A percentile compares a stretch with the other conserved stretches of the same genome.
phyloP scores from a whole-genome alignment of 768 basidiomycete species.

The Pleurotus platypus region DNA sequence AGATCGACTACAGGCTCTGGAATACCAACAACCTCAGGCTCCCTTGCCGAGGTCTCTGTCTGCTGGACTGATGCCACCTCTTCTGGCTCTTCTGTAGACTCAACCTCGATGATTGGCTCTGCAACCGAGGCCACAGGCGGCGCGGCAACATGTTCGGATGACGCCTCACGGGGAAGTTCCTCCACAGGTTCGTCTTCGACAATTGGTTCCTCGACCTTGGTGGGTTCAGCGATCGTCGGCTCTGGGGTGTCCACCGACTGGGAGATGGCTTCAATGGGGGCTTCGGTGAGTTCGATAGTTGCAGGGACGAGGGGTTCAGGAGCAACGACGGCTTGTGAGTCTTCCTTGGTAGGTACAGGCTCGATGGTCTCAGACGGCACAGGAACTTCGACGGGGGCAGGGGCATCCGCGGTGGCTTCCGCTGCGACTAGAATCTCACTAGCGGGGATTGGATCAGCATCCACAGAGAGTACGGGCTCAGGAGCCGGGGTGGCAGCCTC shows the following conservation, averaged over 20 bases:
- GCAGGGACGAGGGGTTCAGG: background rate
- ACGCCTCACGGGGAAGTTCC: constrained; percentile 3
- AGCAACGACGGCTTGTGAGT: constrained; percentile 1
- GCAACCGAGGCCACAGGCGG: background rate
- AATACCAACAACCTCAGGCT: background rate
- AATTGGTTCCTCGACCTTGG: constrained; percentile 6
- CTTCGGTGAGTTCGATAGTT: background rate
- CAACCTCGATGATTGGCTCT: background rate
- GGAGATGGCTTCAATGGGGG: background rate
- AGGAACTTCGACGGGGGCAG: background rate
- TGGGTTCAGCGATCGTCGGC: constrained; percentile 8
- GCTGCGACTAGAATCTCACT: background rate
- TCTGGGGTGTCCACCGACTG: background rate
- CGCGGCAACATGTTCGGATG: background rate
- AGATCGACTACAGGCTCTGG: background rate
- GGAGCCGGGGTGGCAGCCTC: constrained; percentile 3
- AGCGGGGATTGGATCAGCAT: background rate
- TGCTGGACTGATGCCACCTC: background rate
- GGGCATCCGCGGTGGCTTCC: constrained; percentile 8
- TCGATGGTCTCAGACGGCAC: no score
- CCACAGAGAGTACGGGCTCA: background rate
- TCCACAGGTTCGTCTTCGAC: constrained; percentile 12
- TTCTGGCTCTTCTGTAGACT: background rate
- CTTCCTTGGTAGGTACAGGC: no score
- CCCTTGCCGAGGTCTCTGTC: background rate